Evolutionary conservation across 2,329 filamentous ascomycete species (phyloP).

Genomic region (Cladorrhinum sp.): DNA sequence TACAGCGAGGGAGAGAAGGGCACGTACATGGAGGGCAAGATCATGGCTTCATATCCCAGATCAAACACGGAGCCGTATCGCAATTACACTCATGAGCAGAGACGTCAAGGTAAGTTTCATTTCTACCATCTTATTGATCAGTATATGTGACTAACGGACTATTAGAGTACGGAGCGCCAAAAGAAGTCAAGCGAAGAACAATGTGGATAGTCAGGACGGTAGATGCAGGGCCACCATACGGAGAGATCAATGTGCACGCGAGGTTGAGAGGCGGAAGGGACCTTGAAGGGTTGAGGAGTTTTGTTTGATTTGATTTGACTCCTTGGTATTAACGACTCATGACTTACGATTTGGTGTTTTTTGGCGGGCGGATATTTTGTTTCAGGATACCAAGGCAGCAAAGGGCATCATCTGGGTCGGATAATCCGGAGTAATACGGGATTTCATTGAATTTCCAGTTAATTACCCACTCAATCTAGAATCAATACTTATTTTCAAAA

Average conservation of each 20-base stretch:
- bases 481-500: neutral
- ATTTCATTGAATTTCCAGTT: neutral
- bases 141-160: neutral
- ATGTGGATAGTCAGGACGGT: slow-evolving; percentile 33
- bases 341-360: neutral
- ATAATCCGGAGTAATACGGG: neutral
- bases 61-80: slow-evolving; percentile 14
- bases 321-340: neutral
- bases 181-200: slow-evolving; percentile 22
- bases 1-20: neutral
- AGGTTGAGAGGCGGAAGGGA: slow-evolving; percentile 26
- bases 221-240: slow-evolving; percentile 25
- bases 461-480: neutral
- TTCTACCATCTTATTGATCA: neutral
- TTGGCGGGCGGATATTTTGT: neutral
- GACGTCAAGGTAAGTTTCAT: neutral
- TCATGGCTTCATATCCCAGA: slow-evolving; percentile 1
- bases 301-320: slow-evolving; percentile 19
- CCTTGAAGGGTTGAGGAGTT: slow-evolving; percentile 25
- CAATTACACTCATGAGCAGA: neutral
- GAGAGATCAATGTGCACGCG: slow-evolving; percentile 27
- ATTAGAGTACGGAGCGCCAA: slow-evolving; percentile 1
- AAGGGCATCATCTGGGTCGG: neutral
- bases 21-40: neutral
- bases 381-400: neutral